Evolutionary conservation across 208 protist species (phyloP).

Genomic region (Trypanosomatidae sp.): DNA sequence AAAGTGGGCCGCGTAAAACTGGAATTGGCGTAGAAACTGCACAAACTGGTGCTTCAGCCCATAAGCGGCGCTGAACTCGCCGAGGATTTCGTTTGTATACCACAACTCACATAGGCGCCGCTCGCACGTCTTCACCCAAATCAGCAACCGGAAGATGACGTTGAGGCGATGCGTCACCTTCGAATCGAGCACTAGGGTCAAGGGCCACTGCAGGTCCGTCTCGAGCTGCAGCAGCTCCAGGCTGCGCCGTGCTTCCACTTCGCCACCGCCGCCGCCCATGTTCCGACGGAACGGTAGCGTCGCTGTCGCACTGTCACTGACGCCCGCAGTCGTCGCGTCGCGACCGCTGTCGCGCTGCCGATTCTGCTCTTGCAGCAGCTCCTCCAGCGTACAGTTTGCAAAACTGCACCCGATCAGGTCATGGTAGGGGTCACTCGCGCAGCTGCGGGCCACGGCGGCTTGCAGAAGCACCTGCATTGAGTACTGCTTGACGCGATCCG

Average conservation of each 20-base stretch:
- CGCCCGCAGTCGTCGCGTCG: background rate
- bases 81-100: slow-evolving; percentile 45
- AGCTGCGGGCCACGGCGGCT: slow-evolving; percentile 71
- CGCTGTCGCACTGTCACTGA: slow-evolving; percentile 1
- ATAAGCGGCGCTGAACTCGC: slow-evolving; percentile 58
- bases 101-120: slow-evolving; percentile 62
- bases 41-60: slow-evolving; percentile 85
- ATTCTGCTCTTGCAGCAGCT: slow-evolving; percentile 32
- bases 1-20: slow-evolving; percentile 89
- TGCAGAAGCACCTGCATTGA: slow-evolving; percentile 84
- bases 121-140: slow-evolving; percentile 84
- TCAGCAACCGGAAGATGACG: slow-evolving; percentile 79
- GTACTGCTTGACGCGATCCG: slow-evolving; percentile 66
- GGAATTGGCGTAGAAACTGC: slow-evolving; percentile 88
- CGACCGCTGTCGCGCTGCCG: slow-evolving; percentile 22
- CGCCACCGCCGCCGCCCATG: slow-evolving; percentile 1
- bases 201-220: slow-evolving; percentile 78
- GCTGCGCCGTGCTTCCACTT: slow-evolving; percentile 40
- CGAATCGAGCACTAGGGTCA: slow-evolving; percentile 77
- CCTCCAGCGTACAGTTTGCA: slow-evolving; percentile 50
- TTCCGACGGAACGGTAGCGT: slow-evolving; percentile 7
- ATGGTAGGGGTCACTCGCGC: slow-evolving; percentile 71
- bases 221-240: slow-evolving; percentile 85
- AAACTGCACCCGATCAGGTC: slow-evolving; percentile 76
- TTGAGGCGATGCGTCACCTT: slow-evolving; percentile 66